Conservation (phyloP, 2,329 filamentous ascomycete genomes). For the Coniochaeta ligniaria region DNA sequence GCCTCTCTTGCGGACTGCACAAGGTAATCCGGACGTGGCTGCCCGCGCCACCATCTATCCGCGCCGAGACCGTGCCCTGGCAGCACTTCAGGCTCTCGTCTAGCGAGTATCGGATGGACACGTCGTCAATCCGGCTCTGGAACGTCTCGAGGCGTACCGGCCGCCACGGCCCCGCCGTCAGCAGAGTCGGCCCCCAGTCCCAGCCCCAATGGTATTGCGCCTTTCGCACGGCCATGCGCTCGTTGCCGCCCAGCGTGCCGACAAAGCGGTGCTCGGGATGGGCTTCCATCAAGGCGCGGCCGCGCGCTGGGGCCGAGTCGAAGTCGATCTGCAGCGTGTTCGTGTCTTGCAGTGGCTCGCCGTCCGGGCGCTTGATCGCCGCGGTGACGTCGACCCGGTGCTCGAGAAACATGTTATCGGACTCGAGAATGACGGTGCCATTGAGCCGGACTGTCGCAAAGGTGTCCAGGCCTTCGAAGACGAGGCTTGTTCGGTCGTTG, state of each 20-base stretch:
- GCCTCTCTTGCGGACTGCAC: no score
- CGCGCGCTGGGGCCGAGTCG: constrained; percentile 33
- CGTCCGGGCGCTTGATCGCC: constrained; percentile 19
- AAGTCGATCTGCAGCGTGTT: constrained; percentile 52
- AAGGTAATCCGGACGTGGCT: not conserved
- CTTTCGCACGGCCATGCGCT: constrained; percentile 47
- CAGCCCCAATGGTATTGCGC: no score
- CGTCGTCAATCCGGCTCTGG: constrained; percentile 48
- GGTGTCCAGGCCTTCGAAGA: constrained; percentile 59
- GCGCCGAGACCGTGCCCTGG: constrained; percentile 8
- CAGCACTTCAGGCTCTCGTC: constrained; percentile 23
- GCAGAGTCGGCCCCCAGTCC: constrained; percentile 61
- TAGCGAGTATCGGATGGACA: constrained; percentile 36
- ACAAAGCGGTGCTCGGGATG: constrained; percentile 31
- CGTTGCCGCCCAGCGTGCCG: constrained; percentile 38
- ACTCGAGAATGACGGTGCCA: constrained; percentile 40
- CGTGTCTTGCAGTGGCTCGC: constrained; percentile 3
- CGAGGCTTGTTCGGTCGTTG: constrained; percentile 34
- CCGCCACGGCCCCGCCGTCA: constrained; percentile 60
- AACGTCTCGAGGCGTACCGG: constrained; percentile 61
- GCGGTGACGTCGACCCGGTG: constrained; percentile 45
- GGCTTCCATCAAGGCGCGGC: constrained; percentile 11
- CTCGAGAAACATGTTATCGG: constrained; percentile 59
- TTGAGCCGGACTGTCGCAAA: constrained; percentile 54
- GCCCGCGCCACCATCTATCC: not conserved